Percentiles rank a stretch among this genome's conserved stretches.
Conservation (phyloP, 352 stramenopile species). For the Phytophthora citricola region DNA sequence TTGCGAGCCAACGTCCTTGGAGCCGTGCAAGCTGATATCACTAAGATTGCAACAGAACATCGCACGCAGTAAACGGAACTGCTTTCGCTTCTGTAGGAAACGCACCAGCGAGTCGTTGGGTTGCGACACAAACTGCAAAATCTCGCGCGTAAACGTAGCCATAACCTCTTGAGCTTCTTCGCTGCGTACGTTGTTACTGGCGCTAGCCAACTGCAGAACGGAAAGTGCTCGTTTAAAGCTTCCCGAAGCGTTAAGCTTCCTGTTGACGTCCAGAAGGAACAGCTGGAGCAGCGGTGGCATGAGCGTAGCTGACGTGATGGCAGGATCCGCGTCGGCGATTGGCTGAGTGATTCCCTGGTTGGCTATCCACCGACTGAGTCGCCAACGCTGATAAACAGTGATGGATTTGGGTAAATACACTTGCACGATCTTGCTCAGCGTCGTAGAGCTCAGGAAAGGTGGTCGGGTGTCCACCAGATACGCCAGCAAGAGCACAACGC, state of each 20-base stretch:
- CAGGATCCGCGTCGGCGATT: conserved; percentile 52
- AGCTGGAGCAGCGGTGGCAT: conserved; percentile 68
- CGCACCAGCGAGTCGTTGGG: conserved; percentile 60
- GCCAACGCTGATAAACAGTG: conserved; percentile 74
- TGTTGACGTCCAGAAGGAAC: conserved; percentile 69
- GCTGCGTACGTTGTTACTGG: conserved; percentile 50
- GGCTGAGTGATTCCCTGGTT: conserved; percentile 62
- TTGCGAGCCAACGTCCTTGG: conserved; percentile 28
- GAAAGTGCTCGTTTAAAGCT: conserved; percentile 62
- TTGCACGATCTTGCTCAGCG: conserved; percentile 50
- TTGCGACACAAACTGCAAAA: conserved; percentile 62
- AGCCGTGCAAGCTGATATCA: conserved; percentile 58
- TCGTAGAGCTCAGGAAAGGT: conserved; percentile 53
- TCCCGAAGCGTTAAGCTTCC: conserved; percentile 50
- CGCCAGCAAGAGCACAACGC: conserved; percentile 69
- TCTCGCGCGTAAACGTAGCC: conserved; percentile 59
- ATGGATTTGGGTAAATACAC: conserved; percentile 67
- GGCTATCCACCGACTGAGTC: conserved; percentile 66
- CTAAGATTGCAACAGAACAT: conserved; percentile 74
- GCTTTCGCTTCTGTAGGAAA: conserved; percentile 73
- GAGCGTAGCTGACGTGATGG: conserved; percentile 45
- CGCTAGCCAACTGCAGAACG: conserved; percentile 45
- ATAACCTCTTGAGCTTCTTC: conserved; percentile 67
- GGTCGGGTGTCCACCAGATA: conserved; percentile 68
- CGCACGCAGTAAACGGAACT: conserved; percentile 69